A percentile compares a stretch with the other conserved stretches of the same genome.
phyloP scores from a whole-genome alignment of 331 rosid species.

The Rosa hybrid region DNA sequence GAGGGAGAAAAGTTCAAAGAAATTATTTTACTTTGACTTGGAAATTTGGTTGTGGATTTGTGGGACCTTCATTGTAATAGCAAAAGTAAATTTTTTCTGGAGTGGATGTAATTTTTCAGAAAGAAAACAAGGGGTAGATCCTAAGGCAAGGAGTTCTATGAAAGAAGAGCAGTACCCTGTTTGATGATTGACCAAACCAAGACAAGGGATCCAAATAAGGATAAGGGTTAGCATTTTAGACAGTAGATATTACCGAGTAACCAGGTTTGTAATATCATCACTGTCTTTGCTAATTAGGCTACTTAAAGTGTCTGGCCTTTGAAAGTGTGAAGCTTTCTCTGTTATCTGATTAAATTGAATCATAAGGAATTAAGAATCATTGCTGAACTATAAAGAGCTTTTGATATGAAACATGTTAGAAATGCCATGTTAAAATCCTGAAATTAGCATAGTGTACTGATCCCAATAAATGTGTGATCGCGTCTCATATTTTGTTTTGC shows the following conservation, averaged over 20 bases:
- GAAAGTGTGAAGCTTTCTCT: background rate
- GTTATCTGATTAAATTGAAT: background rate
- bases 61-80: slow-evolving; percentile 15
- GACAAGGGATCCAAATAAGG: background rate
- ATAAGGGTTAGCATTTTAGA: background rate
- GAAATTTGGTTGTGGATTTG: slow-evolving; percentile 12
- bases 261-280: background rate
- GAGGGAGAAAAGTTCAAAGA: background rate
- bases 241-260: background rate
- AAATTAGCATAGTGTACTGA: background rate
- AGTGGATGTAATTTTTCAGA: slow-evolving; percentile 3
- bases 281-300: background rate
- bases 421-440: background rate
- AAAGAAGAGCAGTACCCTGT: background rate
- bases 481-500: background rate
- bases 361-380: background rate
- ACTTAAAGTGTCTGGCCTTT: background rate
- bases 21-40: background rate
- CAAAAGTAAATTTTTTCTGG: slow-evolving; percentile 4
- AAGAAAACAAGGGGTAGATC: background rate
- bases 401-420: background rate
- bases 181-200: background rate
- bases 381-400: background rate
- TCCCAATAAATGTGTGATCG: background rate
- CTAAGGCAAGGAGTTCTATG: background rate